Evolutionary conservation across 2,329 filamentous ascomycete species (phyloP).

Genomic region (Cladobotryum protrusum): DNA sequence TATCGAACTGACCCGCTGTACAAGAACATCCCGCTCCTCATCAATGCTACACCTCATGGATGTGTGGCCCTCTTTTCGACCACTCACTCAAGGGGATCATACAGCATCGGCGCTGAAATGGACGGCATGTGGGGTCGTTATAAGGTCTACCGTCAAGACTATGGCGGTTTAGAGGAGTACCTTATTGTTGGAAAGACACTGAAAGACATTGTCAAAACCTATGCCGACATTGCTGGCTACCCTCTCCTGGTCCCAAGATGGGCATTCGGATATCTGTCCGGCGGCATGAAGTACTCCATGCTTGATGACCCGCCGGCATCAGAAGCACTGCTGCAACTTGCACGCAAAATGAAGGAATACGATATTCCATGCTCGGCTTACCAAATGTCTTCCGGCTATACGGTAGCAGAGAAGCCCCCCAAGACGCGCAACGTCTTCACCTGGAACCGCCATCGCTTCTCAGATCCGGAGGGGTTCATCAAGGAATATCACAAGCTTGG

Average conservation of each 20-base stretch:
- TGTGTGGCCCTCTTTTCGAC: slow-evolving; percentile 64
- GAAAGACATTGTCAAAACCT: slow-evolving; percentile 58
- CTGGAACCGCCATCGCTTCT: slow-evolving; percentile 66
- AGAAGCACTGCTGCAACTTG: slow-evolving; percentile 55
- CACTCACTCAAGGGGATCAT: slow-evolving; percentile 56
- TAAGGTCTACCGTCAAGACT: slow-evolving; percentile 68
- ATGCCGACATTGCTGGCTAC: slow-evolving; percentile 62
- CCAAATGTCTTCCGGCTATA: slow-evolving; percentile 69
- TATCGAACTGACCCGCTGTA: slow-evolving; percentile 67
- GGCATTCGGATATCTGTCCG: slow-evolving; percentile 67
- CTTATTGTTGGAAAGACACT: slow-evolving; percentile 60
- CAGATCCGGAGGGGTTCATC: slow-evolving; percentile 59
- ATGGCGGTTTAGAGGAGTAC: slow-evolving; percentile 67
- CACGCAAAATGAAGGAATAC: slow-evolving; percentile 53
- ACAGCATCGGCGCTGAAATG: slow-evolving; percentile 64
- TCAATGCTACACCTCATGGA: slow-evolving; percentile 59
- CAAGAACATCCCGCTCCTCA: slow-evolving; percentile 68
- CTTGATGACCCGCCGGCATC: slow-evolving; percentile 45
- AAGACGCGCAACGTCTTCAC: slow-evolving; percentile 61
- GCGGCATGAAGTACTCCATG: slow-evolving; percentile 52
- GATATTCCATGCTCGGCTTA: slow-evolving; percentile 66
- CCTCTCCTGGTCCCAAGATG: slow-evolving; percentile 63
- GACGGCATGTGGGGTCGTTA: slow-evolving; percentile 70
- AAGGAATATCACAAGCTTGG: slow-evolving; percentile 56
- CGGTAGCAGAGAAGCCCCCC: slow-evolving; percentile 58